Conservation (phyloP, 805 yeast species). For the Nadsonia fulvescens region DNA sequence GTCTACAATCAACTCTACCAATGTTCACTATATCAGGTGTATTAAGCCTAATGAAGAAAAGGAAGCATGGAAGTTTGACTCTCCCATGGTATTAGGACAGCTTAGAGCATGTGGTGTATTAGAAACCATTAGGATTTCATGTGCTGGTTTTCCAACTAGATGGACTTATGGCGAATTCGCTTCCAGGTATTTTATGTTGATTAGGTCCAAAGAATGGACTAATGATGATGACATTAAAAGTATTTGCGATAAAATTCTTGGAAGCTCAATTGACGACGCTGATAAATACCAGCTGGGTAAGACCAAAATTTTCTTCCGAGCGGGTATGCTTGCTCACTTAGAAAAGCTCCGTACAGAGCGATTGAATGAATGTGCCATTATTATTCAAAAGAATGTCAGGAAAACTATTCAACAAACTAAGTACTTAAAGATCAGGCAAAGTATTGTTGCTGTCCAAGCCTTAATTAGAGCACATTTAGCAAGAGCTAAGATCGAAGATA, state of each 20-base stretch:
- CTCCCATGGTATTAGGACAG: constrained; percentile 87
- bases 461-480: constrained; percentile 43
- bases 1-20: constrained; percentile 84
- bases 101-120: constrained; percentile 96
- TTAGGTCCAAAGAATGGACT: constrained; percentile 54
- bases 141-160: constrained; percentile 95
- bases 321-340: constrained; percentile 85
- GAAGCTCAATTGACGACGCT: constrained; percentile 42
- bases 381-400: constrained; percentile 71
- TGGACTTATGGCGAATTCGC: constrained; percentile 93
- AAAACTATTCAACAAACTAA: constrained; percentile 42
- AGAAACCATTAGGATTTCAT: constrained; percentile 88
- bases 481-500: constrained; percentile 35
- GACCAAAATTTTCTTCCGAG: constrained; percentile 86
- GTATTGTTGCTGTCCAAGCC: constrained; percentile 42
- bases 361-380: constrained; percentile 55
- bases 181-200: constrained; percentile 67
- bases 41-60: constrained; percentile 91
- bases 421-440: constrained; percentile 34
- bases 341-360: constrained; percentile 75
- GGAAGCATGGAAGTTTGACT: constrained; percentile 90
- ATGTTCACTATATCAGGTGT: constrained; percentile 93
- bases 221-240: constrained; percentile 33
- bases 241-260: constrained; percentile 53
- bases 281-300: constrained; percentile 76